Conservation (phyloP, 352 stramenopile species). For the Phytophthora citrophthora region DNA sequence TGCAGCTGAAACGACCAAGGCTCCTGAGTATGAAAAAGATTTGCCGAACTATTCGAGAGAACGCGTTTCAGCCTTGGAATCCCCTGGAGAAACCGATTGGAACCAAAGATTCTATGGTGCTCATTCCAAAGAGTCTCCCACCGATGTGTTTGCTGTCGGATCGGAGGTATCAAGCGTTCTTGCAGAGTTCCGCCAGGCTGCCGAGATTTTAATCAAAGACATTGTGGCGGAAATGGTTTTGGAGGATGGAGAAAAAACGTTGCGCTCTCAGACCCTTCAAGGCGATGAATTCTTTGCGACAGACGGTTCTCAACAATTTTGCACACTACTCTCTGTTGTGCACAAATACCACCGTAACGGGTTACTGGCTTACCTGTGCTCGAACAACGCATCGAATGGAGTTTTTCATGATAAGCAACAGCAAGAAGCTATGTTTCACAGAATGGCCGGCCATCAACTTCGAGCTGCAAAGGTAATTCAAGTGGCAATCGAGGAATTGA, state of each 20-base stretch:
- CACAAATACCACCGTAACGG: slow-evolving; percentile 41
- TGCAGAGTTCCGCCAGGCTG: slow-evolving; percentile 44
- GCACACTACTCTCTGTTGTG: slow-evolving; percentile 3
- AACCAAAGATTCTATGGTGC: slow-evolving; percentile 30
- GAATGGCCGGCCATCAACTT: slow-evolving; percentile 59
- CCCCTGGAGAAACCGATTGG: slow-evolving; percentile 26
- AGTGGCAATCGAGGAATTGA: slow-evolving; percentile 27
- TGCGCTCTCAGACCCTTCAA: slow-evolving; percentile 23
- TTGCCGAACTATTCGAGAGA: slow-evolving; percentile 2
- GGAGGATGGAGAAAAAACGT: slow-evolving; percentile 23
- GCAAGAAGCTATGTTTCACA: slow-evolving; percentile 23
- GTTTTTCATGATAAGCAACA: slow-evolving; percentile 17
- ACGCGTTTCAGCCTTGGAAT: slow-evolving; percentile 22
- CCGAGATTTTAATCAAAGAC: slow-evolving; percentile 34
- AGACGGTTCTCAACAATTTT: slow-evolving; percentile 24
- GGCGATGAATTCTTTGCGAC: slow-evolving; percentile 50
- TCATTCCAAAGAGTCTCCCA: background rate
- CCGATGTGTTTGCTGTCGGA: slow-evolving; percentile 22
- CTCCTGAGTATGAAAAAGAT: background rate
- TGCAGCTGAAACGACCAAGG: slow-evolving; percentile 11
- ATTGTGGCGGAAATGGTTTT: slow-evolving; percentile 50
- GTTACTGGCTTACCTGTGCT: slow-evolving; percentile 45
- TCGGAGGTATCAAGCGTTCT: slow-evolving; percentile 39
- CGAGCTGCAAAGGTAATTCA: slow-evolving; percentile 47
- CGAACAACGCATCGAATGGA: background rate